Conservation (phyloP, 1,139 yeast species). For the Blastobotrys indianensis region DNA sequence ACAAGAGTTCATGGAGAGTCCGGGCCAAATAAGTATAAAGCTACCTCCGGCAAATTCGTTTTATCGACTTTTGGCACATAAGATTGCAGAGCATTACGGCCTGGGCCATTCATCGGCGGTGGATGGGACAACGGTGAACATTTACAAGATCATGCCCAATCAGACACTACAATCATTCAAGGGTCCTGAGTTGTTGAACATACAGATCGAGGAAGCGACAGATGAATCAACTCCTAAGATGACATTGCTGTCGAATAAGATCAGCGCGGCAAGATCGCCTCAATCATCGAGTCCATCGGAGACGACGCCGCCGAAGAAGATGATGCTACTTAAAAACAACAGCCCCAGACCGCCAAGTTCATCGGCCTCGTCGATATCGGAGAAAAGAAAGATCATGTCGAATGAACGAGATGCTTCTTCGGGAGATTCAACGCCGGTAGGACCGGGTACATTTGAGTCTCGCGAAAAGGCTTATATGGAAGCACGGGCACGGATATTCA, state of each 20-base stretch:
- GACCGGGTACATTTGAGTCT: constrained; percentile 22
- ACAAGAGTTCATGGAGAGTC: constrained; percentile 34
- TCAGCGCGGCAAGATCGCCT: too few species aligned
- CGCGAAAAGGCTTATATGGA: constrained; percentile 41
- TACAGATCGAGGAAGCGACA: too few species aligned
- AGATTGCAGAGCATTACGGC: constrained; percentile 60
- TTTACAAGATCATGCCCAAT: constrained; percentile 19
- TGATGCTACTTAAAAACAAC: too few species aligned
- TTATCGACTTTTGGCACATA: constrained; percentile 59
- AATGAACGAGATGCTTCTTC: background rate
- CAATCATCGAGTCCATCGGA: too few species aligned
- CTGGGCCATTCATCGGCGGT: constrained; percentile 47
- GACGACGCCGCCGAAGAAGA: too few species aligned
- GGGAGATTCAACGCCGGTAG: constrained; percentile 3
- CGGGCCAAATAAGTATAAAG: constrained; percentile 40
- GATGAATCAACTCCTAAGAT: too few species aligned
- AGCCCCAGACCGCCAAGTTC: too few species aligned
- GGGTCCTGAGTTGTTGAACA: too few species aligned
- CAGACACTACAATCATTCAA: too few species aligned
- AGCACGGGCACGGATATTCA: constrained; percentile 44
- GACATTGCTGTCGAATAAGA: too few species aligned
- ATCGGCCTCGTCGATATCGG: too few species aligned
- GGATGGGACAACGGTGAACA: constrained; percentile 44
- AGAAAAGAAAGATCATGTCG: too few species aligned
- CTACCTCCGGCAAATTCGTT: constrained; percentile 57